Conservation (phyloP, 1,139 yeast species). For the Yamadazyma trypodendri region DNA sequence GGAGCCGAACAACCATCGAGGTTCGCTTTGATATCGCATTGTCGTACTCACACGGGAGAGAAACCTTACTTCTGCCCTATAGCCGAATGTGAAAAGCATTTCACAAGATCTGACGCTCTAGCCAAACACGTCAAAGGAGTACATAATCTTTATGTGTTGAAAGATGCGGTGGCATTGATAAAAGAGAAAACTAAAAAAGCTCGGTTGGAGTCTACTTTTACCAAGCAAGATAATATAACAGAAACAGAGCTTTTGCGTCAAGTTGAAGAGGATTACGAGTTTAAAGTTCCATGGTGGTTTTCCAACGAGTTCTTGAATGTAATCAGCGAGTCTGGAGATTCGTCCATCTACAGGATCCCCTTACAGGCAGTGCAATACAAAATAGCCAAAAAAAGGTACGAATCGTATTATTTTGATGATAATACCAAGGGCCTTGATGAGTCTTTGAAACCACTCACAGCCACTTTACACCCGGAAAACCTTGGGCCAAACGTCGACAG, state of each 20-base stretch:
- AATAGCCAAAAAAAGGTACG: slow-evolving; percentile 35
- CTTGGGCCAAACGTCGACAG: slow-evolving; percentile 15
- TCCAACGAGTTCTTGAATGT: slow-evolving; percentile 28
- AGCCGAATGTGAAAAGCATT: slow-evolving; percentile 67
- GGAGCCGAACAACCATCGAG: slow-evolving; percentile 59
- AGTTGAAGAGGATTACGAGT: slow-evolving; percentile 34
- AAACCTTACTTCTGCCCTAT: slow-evolving; percentile 66
- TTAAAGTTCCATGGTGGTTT: slow-evolving; percentile 48
- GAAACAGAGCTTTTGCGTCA: slow-evolving; percentile 30
- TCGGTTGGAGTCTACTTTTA: slow-evolving; percentile 20
- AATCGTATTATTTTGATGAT: slow-evolving; percentile 18
- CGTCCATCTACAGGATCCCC: slow-evolving; percentile 26
- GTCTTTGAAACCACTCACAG: slow-evolving; percentile 4
- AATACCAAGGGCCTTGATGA: slow-evolving; percentile 7
- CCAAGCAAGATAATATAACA: slow-evolving; percentile 20
- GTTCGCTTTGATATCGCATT: slow-evolving; percentile 60
- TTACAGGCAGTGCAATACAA: slow-evolving; percentile 35
- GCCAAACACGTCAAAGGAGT: slow-evolving; percentile 63
- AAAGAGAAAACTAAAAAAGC: slow-evolving; percentile 25
- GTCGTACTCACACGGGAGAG: slow-evolving; percentile 67
- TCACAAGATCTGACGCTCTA: slow-evolving; percentile 60
- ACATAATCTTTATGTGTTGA: slow-evolving; percentile 49
- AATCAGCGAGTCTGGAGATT: slow-evolving; percentile 16
- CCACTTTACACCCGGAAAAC: background rate
- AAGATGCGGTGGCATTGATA: slow-evolving; percentile 33